Percentiles rank a stretch among this genome's conserved stretches.
Evolutionary conservation across 768 basidiomycete genomes (phyloP).

Genomic region (Crucibulum laeve): DNA sequence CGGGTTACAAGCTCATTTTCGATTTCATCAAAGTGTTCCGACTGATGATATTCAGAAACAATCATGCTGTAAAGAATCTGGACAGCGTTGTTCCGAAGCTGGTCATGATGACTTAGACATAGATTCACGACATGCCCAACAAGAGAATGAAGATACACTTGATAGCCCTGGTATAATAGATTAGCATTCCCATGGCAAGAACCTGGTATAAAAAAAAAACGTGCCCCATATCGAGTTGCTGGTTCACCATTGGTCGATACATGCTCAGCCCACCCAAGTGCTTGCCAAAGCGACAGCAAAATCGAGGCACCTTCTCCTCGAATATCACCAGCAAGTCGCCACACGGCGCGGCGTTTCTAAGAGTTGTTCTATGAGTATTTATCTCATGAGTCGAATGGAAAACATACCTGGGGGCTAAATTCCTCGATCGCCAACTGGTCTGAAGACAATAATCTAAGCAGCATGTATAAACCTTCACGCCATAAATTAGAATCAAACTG

Average conservation of each 20-base stretch:
- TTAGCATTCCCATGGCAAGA: slow-evolving; percentile 2
- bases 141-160: slow-evolving; percentile 74
- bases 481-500: slow-evolving; percentile 77
- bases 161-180: slow-evolving; percentile 61
- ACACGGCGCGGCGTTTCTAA: slow-evolving; percentile 91
- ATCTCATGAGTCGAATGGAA: slow-evolving; percentile 3
- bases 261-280: slow-evolving; percentile 74
- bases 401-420: slow-evolving; percentile 80
- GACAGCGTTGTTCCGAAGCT: slow-evolving; percentile 84
- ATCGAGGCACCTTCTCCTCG: slow-evolving; percentile 87
- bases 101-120: slow-evolving; percentile 93
- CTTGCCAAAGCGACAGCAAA: slow-evolving; percentile 78
- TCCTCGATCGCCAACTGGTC: slow-evolving; percentile 94
- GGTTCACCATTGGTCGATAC: slow-evolving; percentile 45
- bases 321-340: slow-evolving; percentile 95
- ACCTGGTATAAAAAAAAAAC: slow-evolving; percentile 16
- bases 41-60: slow-evolving; percentile 83
- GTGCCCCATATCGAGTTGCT: slow-evolving; percentile 66
- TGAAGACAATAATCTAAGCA: slow-evolving; percentile 82
- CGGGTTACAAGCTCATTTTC: slow-evolving; percentile 91
- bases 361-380: slow-evolving; percentile 5
- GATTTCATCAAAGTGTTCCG: slow-evolving; percentile 81
- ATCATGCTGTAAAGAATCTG: slow-evolving; percentile 96
- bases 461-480: slow-evolving; percentile 76
- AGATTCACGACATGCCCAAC: slow-evolving; percentile 89